Base-by-base conservation (phyloP, 306 rosid genomes). In the Citrullus amarus region DNA sequence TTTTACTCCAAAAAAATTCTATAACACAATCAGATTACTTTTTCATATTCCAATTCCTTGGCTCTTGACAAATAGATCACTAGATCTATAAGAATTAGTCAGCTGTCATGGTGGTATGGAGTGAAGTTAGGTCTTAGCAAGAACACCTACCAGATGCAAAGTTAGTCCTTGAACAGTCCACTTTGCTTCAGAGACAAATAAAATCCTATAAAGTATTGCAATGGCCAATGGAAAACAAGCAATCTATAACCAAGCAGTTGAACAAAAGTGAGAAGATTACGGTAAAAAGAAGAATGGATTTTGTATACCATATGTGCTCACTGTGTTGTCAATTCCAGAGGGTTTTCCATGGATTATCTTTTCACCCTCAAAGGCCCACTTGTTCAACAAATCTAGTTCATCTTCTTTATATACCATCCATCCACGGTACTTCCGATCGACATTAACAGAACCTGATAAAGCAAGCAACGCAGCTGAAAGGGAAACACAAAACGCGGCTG, bases 281-380 rank as follows among this genome's bases (percentile, higher is more conserved):
- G 74, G 15, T 39, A 8, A 68, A 41, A 71, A 71, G 59, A 71
- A 46, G 11, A 71, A 6, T 44, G 57, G n/a, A 70, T 44, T 43
- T 61, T 76, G 79, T 88, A 17, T 88, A 95, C 98, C 98, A 44
- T 91, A 95, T 80, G 97, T 65, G 89, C 97, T 89, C 28, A 95
- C 96, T 13, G 97, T 85, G 86, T 95, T 95, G 91, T 95, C 99
- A 71, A 95, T 88, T 80, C 99, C 99, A 82, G 99, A 95, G 16
- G 99, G 99, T 81, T 83, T 92, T 81, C 99, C 99, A 83, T 95
- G 99, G 73, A 95, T 73, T 56, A 95, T 92, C 88, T 88, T 95
- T 84, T 95, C 99, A 66, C 99, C 99, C 88, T 95, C 99, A 86
- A 89, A 92, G 50, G 99, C 99, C 99, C 97, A 95, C 83, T 85